phyloP scores from a whole-genome alignment of 768 basidiomycete species.

The Gymnopilus junonius region DNA sequence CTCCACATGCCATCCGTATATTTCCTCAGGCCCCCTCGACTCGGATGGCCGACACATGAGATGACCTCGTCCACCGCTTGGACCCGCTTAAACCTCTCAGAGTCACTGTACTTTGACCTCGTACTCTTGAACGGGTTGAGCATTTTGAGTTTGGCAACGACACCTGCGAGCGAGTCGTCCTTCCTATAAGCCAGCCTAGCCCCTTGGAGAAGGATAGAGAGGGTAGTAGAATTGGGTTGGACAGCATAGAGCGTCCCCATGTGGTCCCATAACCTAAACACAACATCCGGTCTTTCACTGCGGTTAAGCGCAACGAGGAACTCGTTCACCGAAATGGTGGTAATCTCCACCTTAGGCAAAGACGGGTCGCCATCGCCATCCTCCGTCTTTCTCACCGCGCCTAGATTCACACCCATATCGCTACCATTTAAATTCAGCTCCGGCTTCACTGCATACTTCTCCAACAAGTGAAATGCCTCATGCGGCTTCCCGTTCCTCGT shows the following conservation, averaged over 20 bases:
- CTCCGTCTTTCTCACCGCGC: neutral
- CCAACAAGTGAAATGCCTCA: slow-evolving; percentile 55
- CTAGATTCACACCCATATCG: no score
- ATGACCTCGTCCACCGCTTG: slow-evolving; percentile 33
- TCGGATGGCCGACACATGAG: slow-evolving; percentile 30
- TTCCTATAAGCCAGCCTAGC: slow-evolving; percentile 56
- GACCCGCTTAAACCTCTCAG: slow-evolving; percentile 22
- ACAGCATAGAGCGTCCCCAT: slow-evolving; percentile 62
- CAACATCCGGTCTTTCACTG: slow-evolving; percentile 60
- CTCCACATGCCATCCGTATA: slow-evolving; percentile 51
- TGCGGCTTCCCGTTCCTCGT: slow-evolving; percentile 46
- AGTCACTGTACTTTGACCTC: neutral
- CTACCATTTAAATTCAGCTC: neutral
- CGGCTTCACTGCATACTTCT: slow-evolving; percentile 35
- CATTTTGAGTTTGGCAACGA: slow-evolving; percentile 48
- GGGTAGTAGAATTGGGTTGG: slow-evolving; percentile 55
- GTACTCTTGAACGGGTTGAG: slow-evolving; percentile 36
- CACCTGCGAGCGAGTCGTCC: slow-evolving; percentile 56
- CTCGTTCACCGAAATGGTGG: slow-evolving; percentile 39
- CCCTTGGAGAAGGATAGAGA: slow-evolving; percentile 64
- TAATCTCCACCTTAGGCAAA: slow-evolving; percentile 12
- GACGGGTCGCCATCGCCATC: neutral
- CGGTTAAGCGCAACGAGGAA: slow-evolving; percentile 50
- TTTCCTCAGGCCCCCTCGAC: slow-evolving; percentile 21
- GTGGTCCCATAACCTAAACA: slow-evolving; percentile 72